Conservation (phyloP, 1,139 yeast genomes). For the Pichia kudriavzevii region DNA sequence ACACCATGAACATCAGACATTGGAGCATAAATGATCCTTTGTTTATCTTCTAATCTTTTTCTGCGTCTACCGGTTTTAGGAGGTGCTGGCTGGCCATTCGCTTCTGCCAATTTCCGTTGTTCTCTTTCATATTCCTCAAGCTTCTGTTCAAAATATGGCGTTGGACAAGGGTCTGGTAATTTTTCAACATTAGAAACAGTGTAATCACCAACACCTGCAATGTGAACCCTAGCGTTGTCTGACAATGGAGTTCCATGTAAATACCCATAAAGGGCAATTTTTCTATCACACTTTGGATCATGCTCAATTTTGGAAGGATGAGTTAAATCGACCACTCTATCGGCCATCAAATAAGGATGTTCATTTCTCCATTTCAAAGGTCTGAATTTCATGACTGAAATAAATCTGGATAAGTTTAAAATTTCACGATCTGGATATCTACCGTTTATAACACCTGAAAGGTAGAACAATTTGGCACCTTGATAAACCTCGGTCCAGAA, state of each 20-base stretch:
- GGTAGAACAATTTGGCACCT: slow-evolving; percentile 92
- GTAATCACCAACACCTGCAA: slow-evolving; percentile 94
- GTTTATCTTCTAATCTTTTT: slow-evolving; percentile 87
- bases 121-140: slow-evolving; percentile 75
- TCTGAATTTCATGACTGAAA: slow-evolving; percentile 95
- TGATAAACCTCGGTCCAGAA: slow-evolving; percentile 99
- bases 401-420: slow-evolving; percentile 81
- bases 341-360: slow-evolving; percentile 90
- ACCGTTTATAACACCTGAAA: slow-evolving; percentile 94
- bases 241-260: slow-evolving; percentile 86
- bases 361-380: slow-evolving; percentile 98
- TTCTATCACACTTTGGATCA: slow-evolving; percentile 79
- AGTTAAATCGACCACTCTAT: slow-evolving; percentile 90
- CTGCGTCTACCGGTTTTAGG: slow-evolving; percentile 53
- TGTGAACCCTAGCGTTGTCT: slow-evolving; percentile 73
- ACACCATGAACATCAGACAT: slow-evolving; percentile 99
- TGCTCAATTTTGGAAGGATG: slow-evolving; percentile 77
- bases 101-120: slow-evolving; percentile 55
- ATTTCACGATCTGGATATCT: slow-evolving; percentile 97
- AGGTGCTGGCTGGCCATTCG: slow-evolving; percentile 46
- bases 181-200: slow-evolving; percentile 71
- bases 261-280: slow-evolving; percentile 88
- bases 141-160: slow-evolving; percentile 84
- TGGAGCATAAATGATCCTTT: slow-evolving; percentile 93
- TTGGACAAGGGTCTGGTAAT: slow-evolving; percentile 97